These are phyloP conservation scores for Eutrema heterophyllum DNA, from an alignment of 345 rosid species.

Conservation along the genomic window DNA sequence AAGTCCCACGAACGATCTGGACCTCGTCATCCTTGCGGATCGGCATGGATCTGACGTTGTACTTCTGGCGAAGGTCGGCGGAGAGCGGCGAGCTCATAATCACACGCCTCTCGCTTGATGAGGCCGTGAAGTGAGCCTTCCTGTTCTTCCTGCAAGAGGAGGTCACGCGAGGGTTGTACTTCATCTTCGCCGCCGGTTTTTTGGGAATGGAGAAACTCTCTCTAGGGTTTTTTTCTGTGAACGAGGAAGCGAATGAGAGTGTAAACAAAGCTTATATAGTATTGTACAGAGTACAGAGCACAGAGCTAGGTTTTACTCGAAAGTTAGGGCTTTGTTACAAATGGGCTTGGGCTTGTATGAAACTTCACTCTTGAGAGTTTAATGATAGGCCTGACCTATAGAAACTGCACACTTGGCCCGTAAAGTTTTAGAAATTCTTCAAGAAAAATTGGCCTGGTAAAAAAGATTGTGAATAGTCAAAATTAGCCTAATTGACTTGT, in stretches of 20 bases:
- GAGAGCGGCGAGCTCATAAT: constrained; percentile 74
- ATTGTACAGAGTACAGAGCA: neutral
- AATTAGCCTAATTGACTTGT: neutral
- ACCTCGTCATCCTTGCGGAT: constrained; percentile 84
- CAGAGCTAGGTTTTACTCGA: constrained; percentile 5
- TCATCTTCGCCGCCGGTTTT: constrained; percentile 45
- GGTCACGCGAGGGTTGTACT: constrained; percentile 68
- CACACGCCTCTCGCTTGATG: constrained; percentile 64
- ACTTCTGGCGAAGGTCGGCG: constrained; percentile 63
- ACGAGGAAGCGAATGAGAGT: neutral
- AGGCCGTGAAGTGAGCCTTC: constrained; percentile 75
- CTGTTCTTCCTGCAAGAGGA: constrained; percentile 81
- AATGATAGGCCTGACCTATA: neutral
- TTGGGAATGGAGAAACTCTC: neutral
- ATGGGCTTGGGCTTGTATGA: neutral
- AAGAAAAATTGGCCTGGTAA: neutral
- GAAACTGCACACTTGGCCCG: neutral
- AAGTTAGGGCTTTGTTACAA: neutral
- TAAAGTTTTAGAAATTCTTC: neutral
- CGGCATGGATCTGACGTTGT: constrained; percentile 80
- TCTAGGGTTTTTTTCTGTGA: constrained; percentile 20
- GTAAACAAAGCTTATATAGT: neutral
- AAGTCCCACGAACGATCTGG: constrained; percentile 74
- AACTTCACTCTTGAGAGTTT: neutral
- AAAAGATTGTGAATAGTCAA: neutral